Base-by-base conservation (phyloP, 176 grass and related monocot genomes). In the Stipa capillata region DNA sequence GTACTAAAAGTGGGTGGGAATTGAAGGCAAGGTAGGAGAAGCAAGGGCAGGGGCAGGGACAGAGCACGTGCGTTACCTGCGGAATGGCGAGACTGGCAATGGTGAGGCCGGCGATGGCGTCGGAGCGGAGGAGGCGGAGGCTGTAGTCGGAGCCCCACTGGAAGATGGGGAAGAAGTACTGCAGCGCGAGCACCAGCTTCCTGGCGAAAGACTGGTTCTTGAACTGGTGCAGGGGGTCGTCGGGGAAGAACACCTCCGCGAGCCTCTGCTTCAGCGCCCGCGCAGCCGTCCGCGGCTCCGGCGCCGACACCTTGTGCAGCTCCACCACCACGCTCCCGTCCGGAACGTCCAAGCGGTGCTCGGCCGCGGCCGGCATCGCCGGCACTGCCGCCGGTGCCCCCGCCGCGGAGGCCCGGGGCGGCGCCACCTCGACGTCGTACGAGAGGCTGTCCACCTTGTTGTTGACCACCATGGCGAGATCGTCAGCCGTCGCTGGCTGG, bases 71-170 rank as follows among this genome's bases (percentile, higher is more conserved):
- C 4, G 54, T 8, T 82, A 89, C 94, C 90, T 99, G 97, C 0
- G 92, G 97, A 31, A 99, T 99, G 54, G 97, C 92, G 86, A 99
- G 93, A 86, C 97, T 99, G 37, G 97, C 97, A 87, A 99, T 99
- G 90, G 97, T 95, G 81, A 99, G 88, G 58, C 97, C 97, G 61
- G 97, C 86, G 82, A 99, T n/a, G 66, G 76, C 83, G 50, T 99
- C 97, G 75, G 97, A 95, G 65, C 90, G 93, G 62, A 99, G 97
- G 71, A 99, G 91, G 54, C 84, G 76, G 3, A 89, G 82, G 60
- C 20, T 91, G 84, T 99, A 99, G 8, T 76, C 74, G 69, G 97
- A 85, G 4, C 88, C 92, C 97, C 97, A 99, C 35, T 93, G 67
- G 79, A 99, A 89, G 82, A 99, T 96, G 67, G 97, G 97, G 69